Percentiles rank a stretch among this genome's conserved stretches.
Evolutionary conservation across 306 rosid species (phyloP).

Genomic region (Argentina anserina): DNA sequence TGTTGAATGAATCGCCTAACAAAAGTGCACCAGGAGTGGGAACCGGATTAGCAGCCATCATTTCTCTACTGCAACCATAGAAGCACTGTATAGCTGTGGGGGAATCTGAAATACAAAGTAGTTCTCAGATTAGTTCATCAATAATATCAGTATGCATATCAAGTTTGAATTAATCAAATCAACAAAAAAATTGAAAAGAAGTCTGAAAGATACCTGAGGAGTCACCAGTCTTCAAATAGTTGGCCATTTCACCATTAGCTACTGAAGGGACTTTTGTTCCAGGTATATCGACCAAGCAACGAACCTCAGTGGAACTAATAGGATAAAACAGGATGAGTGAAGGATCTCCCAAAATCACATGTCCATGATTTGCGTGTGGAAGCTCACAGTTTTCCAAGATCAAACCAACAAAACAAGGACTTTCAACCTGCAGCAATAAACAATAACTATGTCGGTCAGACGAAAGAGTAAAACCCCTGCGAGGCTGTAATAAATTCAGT

Average conservation of each 20-base stretch:
- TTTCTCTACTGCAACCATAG: constrained; percentile 59
- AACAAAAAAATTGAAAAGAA: constrained; percentile 8
- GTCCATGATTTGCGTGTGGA: constrained; percentile 48
- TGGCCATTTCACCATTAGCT: constrained; percentile 60
- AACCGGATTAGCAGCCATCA: constrained; percentile 61
- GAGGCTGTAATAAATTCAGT: background rate
- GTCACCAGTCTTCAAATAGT: constrained; percentile 58
- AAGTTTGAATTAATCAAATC: no score
- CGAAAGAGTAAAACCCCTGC: background rate
- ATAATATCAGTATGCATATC: no score
- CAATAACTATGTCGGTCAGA: background rate
- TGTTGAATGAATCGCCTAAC: no score
- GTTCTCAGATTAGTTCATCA: constrained; percentile 1
- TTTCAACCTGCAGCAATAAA: constrained; percentile 24
- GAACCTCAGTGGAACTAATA: no score
- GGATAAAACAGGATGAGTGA: no score
- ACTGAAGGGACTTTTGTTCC: no score
- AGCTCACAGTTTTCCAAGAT: constrained; percentile 53
- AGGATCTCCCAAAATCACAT: no score
- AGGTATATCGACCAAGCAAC: no score
- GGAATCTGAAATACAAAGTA: constrained; percentile 51
- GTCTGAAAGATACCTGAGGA: constrained; percentile 44
- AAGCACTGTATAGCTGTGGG: constrained; percentile 43
- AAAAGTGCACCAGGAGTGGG: no score
- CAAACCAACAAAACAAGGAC: constrained; percentile 57